Base-by-base conservation (phyloP, 176 grass and related monocot genomes). In the Elymus sibiricus region DNA sequence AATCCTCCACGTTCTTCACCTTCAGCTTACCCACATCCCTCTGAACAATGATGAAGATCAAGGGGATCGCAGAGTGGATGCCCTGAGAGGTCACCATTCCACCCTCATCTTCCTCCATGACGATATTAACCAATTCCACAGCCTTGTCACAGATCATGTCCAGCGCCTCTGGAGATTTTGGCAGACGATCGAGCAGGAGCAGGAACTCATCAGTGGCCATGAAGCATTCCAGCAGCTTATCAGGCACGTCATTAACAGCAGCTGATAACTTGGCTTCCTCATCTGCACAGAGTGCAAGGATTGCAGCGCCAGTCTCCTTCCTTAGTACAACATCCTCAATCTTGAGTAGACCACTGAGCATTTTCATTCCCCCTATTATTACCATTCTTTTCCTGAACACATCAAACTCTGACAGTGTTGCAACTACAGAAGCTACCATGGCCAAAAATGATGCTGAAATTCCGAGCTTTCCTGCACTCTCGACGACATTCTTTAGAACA, bases 321-420 rank as follows among this genome's bases (percentile, higher is more conserved):
- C 58, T 79, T 27, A 84, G 44, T 44, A 68, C 59, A 74, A 11
- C 26, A 79, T 87, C 80, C 34, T 90, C 67, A 35, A 79, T 80
- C 58, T 74, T 83, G 59, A 87, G 75, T 69, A 90, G 34, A 79
- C 74, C 67, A 19, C 15, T 27, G 37, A 87, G 80, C 75, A 75
- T 87, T 83, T 83, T 64, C 80, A 90, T 84, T 31, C 84, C 85
- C 53, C 89, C 67, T n/a, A 27, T 34, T 22, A 39, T 44, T 5
- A 87, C 19, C 49, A 87, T 56, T 66, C 44, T n/a, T 79, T 79
- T 83, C 89, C 89, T 68, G 81, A 90, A 87, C 59, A 83, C 21
- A 27, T 79, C 80, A 79, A 47, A 68, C 59, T 87, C 84, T 79
- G 84, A 79, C 67, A 87, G 67, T 81, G 28, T 64, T 47, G 75